Evolutionary conservation across 108 stramenopile species (phyloP), one percentile per base, ranked within the genome.

Genomic region (Pseudonitzschia pungens): DNA sequence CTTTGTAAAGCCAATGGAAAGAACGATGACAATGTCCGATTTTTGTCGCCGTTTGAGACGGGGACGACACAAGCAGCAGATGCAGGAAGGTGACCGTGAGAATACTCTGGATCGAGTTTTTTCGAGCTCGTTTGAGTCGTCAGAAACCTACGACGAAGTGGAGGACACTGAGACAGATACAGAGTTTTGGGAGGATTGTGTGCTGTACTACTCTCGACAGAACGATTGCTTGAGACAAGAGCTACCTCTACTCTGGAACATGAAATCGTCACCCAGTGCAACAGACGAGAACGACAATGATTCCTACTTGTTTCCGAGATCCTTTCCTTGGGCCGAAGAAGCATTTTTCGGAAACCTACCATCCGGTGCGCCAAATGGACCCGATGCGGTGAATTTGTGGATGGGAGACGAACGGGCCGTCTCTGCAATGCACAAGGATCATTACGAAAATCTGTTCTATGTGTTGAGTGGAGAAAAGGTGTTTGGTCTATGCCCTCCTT

Each of bases 381-480:
- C 65, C 11, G 97, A 98, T 65, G 98, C 98, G 6, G 75, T 96
- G 9, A 98, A 98, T 77, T 62, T 98, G 33, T 98, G 98, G 98
- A 90, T 98, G 48, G 98, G 98, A 2, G 91, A 97, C 73, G 92
- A 94, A 58, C 71, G 80, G 24, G 84, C 96, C 0, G 80, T 92
- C 24, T 97, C 98, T 4, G 83, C 91, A n/a, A 83, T 93, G 84
- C 98, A 98, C 83, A 96, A 96, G 74, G 98, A 98, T 77, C 94
- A 89, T 69, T 98, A 96, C 57, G 97, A 98, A 68, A 98, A 98
- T 77, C 78, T 98, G 54, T 97, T 96, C 68, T 89, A 84, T 69
- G 96, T 97, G 14, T 71, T 90, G 20, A 86, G 85, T 58, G 98
- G 98, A 14, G 87, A 96, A 76, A 98, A 98, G 77, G 83, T 90